A percentile compares a stretch with the other conserved stretches of the same genome.
These are phyloP conservation scores for Anastatica hierochuntica DNA, from an alignment of 345 rosid genomes.

Conservation along the genomic window DNA sequence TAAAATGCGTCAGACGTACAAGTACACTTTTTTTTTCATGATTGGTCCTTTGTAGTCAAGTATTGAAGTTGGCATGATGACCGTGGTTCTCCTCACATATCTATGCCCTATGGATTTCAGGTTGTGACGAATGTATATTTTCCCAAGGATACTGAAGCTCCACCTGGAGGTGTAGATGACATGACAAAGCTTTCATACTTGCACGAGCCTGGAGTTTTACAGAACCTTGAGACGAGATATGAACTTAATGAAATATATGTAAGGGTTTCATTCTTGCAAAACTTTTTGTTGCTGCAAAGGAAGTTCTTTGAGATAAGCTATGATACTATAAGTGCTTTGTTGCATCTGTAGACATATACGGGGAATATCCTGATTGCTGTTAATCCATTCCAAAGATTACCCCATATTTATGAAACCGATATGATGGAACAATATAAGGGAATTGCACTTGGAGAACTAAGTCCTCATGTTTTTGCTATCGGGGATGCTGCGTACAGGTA, in stretches of 20 bases:
- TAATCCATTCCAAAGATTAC: conserved; percentile 89
- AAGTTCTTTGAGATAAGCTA: conserved; percentile 9
- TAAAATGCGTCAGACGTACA: too few relatives aligned
- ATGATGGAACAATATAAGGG: conserved; percentile 96
- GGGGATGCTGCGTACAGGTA: conserved; percentile 90
- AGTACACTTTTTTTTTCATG: too few relatives aligned
- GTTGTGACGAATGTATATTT: conserved; percentile 54
- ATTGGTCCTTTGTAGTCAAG: background rate
- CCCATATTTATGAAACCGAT: conserved; percentile 81
- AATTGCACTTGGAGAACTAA: conserved; percentile 69
- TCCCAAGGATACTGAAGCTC: conserved; percentile 80
- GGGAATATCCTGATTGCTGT: conserved; percentile 85
- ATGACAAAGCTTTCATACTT: conserved; percentile 89
- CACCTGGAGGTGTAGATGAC: too few relatives aligned
- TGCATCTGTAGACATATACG: conserved; percentile 63
- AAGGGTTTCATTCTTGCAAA: too few relatives aligned
- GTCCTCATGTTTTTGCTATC: conserved; percentile 93
- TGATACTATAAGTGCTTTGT: conserved; percentile 11
- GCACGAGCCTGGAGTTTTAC: conserved; percentile 90
- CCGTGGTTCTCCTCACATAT: conserved; percentile 9
- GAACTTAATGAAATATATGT: conserved; percentile 87
- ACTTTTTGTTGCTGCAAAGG: conserved; percentile 8
- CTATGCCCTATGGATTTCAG: conserved; percentile 29
- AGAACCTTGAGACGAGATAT: conserved; percentile 67
- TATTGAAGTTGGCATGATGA: background rate